These are phyloP conservation scores for Metschnikowia drakensbergensis DNA, from an alignment of 805 yeast genomes.

Conservation along the genomic window DNA sequence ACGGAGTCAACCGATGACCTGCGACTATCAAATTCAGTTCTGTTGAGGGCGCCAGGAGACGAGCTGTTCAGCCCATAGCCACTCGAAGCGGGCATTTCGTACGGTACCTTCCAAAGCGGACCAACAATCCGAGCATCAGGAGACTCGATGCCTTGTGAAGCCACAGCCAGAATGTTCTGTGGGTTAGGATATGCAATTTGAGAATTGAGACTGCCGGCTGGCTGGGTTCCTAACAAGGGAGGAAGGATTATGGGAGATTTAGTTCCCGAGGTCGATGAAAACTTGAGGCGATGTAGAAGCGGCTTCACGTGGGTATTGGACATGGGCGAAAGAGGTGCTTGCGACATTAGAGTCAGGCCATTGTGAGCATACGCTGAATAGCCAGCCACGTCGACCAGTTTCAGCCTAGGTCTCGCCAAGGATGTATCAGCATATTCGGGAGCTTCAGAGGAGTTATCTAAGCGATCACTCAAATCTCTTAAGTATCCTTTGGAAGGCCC, in stretches of 20 bases:
- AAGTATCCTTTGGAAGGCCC: conserved; percentile 76
- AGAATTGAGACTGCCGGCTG: conserved; percentile 1
- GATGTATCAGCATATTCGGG: not conserved
- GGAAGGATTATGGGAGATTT: conserved; percentile 18
- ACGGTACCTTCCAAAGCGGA: conserved; percentile 62
- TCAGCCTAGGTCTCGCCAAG: conserved; percentile 14
- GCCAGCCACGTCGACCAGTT: conserved; percentile 14
- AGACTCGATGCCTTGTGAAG: not conserved
- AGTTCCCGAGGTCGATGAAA: conserved; percentile 8
- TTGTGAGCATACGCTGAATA: not conserved
- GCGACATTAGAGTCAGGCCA: not conserved
- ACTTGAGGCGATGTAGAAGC: conserved; percentile 12
- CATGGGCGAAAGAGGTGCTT: conserved; percentile 11
- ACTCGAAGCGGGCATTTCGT: conserved; percentile 44
- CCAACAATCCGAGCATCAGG: conserved; percentile 32
- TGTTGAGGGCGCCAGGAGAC: conserved; percentile 12
- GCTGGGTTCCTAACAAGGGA: conserved; percentile 15
- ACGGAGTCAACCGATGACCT: conserved; percentile 50
- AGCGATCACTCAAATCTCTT: conserved; percentile 39
- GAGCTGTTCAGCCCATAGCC: conserved; percentile 17
- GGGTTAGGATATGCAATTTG: not conserved
- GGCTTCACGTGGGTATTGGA: conserved; percentile 11
- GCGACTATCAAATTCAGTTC: conserved; percentile 21
- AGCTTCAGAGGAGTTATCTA: conserved; percentile 6
- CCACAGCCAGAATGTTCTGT: not conserved